Conservation (phyloP, 352 stramenopile genomes). For the Thalassiosira exigua region DNA sequence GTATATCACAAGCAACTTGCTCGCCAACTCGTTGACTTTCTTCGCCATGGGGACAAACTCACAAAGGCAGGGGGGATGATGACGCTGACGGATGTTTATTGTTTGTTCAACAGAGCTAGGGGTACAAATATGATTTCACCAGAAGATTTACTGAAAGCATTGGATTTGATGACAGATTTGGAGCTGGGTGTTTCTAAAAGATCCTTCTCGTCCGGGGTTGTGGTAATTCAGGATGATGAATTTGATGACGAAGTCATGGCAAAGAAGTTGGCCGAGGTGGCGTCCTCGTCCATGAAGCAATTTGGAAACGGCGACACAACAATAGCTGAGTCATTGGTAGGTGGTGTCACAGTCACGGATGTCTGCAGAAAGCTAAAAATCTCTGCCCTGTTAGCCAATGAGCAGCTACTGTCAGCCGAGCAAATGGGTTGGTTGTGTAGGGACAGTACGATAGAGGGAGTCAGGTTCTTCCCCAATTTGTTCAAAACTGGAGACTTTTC, state of each 20-base stretch:
- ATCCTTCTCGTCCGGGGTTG: constrained; percentile 92
- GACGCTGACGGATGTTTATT: constrained; percentile 98
- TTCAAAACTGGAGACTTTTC: neutral
- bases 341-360: constrained; percentile 89
- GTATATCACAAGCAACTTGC: constrained; percentile 79
- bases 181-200: constrained; percentile 91
- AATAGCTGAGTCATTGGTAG: constrained; percentile 14
- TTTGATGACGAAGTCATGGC: constrained; percentile 68
- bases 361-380: constrained; percentile 91
- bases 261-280: constrained; percentile 61
- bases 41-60: constrained; percentile 82
- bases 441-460: constrained; percentile 17
- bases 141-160: constrained; percentile 94
- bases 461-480: constrained; percentile 22
- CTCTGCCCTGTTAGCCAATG: constrained; percentile 93
- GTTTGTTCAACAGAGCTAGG: constrained; percentile 97
- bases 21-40: constrained; percentile 84
- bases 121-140: constrained; percentile 97
- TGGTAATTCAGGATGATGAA: constrained; percentile 90
- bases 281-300: constrained; percentile 84
- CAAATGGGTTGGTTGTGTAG: constrained; percentile 87
- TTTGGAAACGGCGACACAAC: constrained; percentile 83
- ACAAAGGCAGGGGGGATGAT: constrained; percentile 93
- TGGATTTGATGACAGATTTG: constrained; percentile 67
- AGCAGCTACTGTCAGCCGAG: constrained; percentile 95